phyloP scores from a whole-genome alignment of 2,329 filamentous ascomycete genomes.

The Amphichorda felina region DNA sequence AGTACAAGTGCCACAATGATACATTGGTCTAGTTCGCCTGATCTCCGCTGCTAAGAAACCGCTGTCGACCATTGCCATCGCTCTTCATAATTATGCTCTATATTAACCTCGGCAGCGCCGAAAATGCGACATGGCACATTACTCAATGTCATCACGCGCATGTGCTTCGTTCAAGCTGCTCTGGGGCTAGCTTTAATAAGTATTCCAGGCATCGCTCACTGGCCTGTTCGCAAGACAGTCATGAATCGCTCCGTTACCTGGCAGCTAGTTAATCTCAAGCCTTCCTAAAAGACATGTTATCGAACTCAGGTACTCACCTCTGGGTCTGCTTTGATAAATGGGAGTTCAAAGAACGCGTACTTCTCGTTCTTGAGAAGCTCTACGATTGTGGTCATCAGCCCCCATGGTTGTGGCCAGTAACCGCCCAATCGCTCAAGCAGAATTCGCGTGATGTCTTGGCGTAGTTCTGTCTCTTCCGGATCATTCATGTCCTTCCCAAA shows the following conservation, averaged over 20 bases:
- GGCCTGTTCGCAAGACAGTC: slow-evolving; percentile 6
- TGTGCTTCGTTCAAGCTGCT: too few relatives aligned
- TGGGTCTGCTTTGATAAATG: slow-evolving; percentile 80
- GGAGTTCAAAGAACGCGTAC: slow-evolving; percentile 85
- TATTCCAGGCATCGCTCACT: not conserved
- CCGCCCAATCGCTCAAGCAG: slow-evolving; percentile 79
- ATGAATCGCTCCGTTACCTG: slow-evolving; percentile 21
- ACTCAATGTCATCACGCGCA: too few relatives aligned
- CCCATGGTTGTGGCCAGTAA: slow-evolving; percentile 92
- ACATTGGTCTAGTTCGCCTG: slow-evolving; percentile 1
- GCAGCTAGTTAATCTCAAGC: not conserved
- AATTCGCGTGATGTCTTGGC: slow-evolving; percentile 82
- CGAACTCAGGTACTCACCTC: slow-evolving; percentile 46
- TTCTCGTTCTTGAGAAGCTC: slow-evolving; percentile 87
- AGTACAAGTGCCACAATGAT: slow-evolving; percentile 4
- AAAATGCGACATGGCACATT: too few relatives aligned
- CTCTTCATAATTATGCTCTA: not conserved
- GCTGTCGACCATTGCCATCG: not conserved
- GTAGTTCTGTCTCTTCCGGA: slow-evolving; percentile 68
- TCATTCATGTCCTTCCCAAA: slow-evolving; percentile 67
- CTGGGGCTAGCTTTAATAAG: too few relatives aligned
- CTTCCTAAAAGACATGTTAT: slow-evolving; percentile 1
- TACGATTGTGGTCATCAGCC: slow-evolving; percentile 74
- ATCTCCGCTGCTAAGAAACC: not conserved
- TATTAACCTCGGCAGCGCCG: not conserved